Conservation (phyloP, 495 filamentous ascomycete genomes). For the Talaromyces proteolyticus region DNA sequence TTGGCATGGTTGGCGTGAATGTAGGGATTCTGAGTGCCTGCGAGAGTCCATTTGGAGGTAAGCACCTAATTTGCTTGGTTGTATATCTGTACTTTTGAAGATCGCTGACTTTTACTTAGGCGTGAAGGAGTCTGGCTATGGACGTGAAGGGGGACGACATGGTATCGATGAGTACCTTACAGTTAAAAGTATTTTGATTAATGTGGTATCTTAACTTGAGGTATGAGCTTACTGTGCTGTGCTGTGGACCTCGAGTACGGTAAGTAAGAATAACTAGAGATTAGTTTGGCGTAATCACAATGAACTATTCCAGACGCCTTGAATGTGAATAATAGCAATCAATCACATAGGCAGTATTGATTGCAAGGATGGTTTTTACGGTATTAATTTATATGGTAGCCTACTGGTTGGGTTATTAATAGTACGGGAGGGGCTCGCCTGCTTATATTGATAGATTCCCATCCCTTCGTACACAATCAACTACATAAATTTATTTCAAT, state of each 20-base stretch:
- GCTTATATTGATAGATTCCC: too few species aligned
- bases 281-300: not conserved
- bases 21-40: slow-evolving; percentile 4
- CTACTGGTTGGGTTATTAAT: too few species aligned
- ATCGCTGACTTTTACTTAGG: slow-evolving; percentile 44
- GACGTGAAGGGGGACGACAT: slow-evolving; percentile 15
- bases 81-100: slow-evolving; percentile 8
- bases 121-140: slow-evolving; percentile 21
- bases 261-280: not conserved
- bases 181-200: slow-evolving; percentile 9
- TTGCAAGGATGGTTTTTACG: too few species aligned
- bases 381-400: too few species aligned
- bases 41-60: slow-evolving; percentile 22
- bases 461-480: too few species aligned
- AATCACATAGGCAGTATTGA: not conserved
- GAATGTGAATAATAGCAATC: not conserved
- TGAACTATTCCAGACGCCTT: not conserved
- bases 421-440: too few species aligned
- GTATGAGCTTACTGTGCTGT: not conserved
- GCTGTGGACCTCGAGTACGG: not conserved
- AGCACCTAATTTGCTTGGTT: not conserved
- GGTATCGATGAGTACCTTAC: slow-evolving; percentile 22
- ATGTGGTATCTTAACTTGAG: not conserved
- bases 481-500: too few species aligned
- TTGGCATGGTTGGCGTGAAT: slow-evolving; percentile 51